phyloP scores from a whole-genome alignment of 495 filamentous ascomycete species.

The Aspergillus campestris region DNA sequence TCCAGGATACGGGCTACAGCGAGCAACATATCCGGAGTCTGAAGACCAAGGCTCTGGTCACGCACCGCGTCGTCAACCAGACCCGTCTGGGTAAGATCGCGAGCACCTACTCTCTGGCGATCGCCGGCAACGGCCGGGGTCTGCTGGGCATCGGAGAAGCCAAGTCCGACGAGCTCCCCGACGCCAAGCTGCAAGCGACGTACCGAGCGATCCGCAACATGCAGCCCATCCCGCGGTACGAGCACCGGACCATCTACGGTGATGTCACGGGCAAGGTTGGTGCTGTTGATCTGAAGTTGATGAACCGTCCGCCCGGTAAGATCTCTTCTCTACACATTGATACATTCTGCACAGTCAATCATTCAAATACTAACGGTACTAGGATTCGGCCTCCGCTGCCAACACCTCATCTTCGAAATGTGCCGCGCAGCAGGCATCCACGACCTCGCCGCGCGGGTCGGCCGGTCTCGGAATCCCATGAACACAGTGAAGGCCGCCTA shows the following conservation, averaged over 20 bases:
- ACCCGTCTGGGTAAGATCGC: conserved; percentile 90
- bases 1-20: conserved; percentile 61
- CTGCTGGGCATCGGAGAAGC: conserved; percentile 82
- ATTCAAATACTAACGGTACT: conserved; percentile 8
- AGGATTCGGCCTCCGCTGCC: conserved; percentile 90
- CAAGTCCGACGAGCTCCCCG: conserved; percentile 64
- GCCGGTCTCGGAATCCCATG: conserved; percentile 81
- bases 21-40: conserved; percentile 46
- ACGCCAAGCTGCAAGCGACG: conserved; percentile 57
- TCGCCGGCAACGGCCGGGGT: conserved; percentile 80
- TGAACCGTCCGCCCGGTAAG: conserved; percentile 79
- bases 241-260: conserved; percentile 84
- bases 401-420: conserved; percentile 89
- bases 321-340: conserved; percentile 1
- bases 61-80: conserved; percentile 75
- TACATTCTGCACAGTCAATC: conserved; percentile 6
- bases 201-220: conserved; percentile 77
- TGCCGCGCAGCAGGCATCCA: conserved; percentile 71
- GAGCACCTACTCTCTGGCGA: conserved; percentile 57
- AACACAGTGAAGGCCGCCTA: conserved; percentile 90
- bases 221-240: conserved; percentile 80
- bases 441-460: conserved; percentile 74
- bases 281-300: conserved; percentile 70
- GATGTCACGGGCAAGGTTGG: conserved; percentile 77
- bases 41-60: conserved; percentile 57